Base-by-base conservation (phyloP, 768 basidiomycete species). In the Leccinum aurantiacum region DNA sequence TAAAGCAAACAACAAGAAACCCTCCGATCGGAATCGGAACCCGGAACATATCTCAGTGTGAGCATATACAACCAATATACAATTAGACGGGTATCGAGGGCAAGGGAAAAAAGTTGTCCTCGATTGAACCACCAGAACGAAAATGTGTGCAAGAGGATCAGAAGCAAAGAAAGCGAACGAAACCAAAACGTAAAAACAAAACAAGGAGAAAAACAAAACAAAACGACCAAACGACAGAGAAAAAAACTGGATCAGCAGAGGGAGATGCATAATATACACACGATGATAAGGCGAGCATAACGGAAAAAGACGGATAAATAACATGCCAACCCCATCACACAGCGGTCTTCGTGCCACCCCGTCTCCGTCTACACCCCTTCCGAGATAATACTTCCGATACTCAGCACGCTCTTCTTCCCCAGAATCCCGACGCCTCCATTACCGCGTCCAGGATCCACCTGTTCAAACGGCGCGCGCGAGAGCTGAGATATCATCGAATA, bases 331-430 rank as follows among this genome's bases (percentile, higher is more conserved):
- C 27, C 29, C 41, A 31, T 29, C 8, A 33, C 8, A 6, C 27
- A 14, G 17, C 17, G 6, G 35, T 37, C 35, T 37, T 37, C 14
- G 35, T 6, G 35, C 35, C 35, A 37, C 35, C 15, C 17, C 38
- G 15, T 41, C 46, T 5, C n/a, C 9, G 22, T 25, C 60, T 50
- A 71, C 54, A 50, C 71, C 2, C 71, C 67, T 1, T 84, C 85
- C 41, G 84, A 86, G 57, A 88, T 87, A 58, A 89, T 89, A 65
- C 84, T 87, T 57, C 85, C 85, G 62, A 89, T 89, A 65, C 85
- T 87, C 74, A 89, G 67, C 57, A 80, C 82, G 64, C 86, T 88
- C 74, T 84, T 88, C 79, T 87, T 88, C 41, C 79, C 71, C 0
- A 53, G 59, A 1, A 58, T 56, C 1, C 64, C 66, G 8, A 68